Base-by-base conservation (phyloP, 495 filamentous ascomycete genomes). In the Neohortaea acidophila region DNA sequence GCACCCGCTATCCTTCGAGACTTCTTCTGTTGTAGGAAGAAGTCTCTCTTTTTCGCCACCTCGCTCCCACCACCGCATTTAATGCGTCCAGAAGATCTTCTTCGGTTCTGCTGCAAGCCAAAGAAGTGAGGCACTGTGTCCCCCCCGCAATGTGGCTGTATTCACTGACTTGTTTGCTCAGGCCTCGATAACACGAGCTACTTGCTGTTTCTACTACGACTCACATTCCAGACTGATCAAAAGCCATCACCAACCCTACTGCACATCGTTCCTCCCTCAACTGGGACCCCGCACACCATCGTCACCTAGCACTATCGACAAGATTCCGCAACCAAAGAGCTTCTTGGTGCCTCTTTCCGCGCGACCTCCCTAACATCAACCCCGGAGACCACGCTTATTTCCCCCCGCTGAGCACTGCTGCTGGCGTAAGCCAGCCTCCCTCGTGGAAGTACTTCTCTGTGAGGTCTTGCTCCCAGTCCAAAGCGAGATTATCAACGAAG, bases 51-150 rank as follows among this genome's bases (percentile, higher is more conserved):
- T 19, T 20, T n/a, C 22, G 32, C 15, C 24, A n/a, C 7, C 24
- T 27, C 24, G n/a, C 24, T 27, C 8, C n/a, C 24, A 27, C n/a
- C 24, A 6, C 17, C 32, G 32, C 22, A 37, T 75, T 79, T 71
- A 72, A 94, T 94, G 87, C 87, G 72, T 76, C 76, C 75, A 61
- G 77, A 75, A 66, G 84, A 93, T 61, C 77, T 94, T 51, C 73
- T 94, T 54, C 82, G 84, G 66, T 85, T 93, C 66, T 73, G 94
- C 47, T 93, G 83, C 45, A 91, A 91, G 68, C 87, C 85, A 53
- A 84, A 82, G 57, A 94, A 94, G 86, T 96, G 62, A 59, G 80
- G 36, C 22, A 34, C n/a, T n/a, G n/a, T n/a, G n/a, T n/a, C n/a
- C n/a, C n/a, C n/a, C n/a, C n/a, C n/a, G n/a, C n/a, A n/a, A n/a